Evolutionary conservation across 2,329 filamentous ascomycete genomes (phyloP), one percentile per base, ranked within the genome.

Genomic region (Xylaria sp.): DNA sequence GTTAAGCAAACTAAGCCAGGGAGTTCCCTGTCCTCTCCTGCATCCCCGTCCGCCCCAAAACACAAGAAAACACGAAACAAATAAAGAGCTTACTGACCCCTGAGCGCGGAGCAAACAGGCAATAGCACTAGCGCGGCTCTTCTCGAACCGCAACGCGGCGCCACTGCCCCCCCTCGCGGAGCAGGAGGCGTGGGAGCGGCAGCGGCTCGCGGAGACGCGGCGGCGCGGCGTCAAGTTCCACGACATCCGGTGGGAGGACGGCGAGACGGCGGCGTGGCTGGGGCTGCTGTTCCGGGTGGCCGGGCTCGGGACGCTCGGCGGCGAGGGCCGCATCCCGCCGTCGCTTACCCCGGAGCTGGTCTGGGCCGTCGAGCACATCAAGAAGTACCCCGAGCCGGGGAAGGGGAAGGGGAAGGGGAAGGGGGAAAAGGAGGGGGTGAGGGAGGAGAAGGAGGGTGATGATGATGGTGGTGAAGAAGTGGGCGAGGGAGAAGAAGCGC

Each of bases 61-160:
- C n/a, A n/a, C n/a, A n/a, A n/a, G n/a, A n/a, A n/a, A n/a, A n/a
- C n/a, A n/a, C n/a, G n/a, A n/a, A n/a, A n/a, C n/a, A n/a, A n/a
- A n/a, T n/a, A n/a, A n/a, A n/a, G n/a, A n/a, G n/a, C n/a, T n/a
- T n/a, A n/a, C n/a, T n/a, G n/a, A n/a, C n/a, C n/a, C n/a, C n/a
- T n/a, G n/a, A n/a, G n/a, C n/a, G n/a, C n/a, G n/a, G n/a, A n/a
- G n/a, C n/a, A n/a, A n/a, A n/a, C n/a, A n/a, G n/a, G n/a, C n/a
- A n/a, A 70, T 83, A 39, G 79, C 80, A 1, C 66, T 83, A 0
- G 79, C 81, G 2, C 71, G 81, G 2, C 60, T 81, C 0, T 82
- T 76, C 60, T 68, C 79, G 0, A 70, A 71, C 0, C 69, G 80
- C 13, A 74, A 76, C 24, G 61, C 71, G 0, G 51, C 60, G 0